Percentiles rank a stretch among this genome's conserved stretches.
These are phyloP conservation scores for Zea luxurians DNA, from an alignment of 176 grass and related monocot species.

Conservation along the genomic window DNA sequence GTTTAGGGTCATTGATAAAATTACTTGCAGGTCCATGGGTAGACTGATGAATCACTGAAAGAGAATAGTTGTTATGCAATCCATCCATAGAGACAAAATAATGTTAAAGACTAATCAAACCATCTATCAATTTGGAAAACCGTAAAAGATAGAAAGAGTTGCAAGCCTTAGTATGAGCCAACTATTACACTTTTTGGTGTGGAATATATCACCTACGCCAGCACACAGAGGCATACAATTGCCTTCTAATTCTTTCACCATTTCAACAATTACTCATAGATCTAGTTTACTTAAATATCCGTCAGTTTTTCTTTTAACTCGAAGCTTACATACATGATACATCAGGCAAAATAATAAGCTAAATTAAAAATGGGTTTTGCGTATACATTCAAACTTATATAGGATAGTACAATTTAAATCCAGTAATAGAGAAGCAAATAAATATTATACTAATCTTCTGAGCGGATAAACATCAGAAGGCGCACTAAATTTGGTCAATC, in stretches of 20 bases:
- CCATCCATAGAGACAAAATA: background rate
- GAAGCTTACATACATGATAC: background rate
- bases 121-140: constrained; percentile 20
- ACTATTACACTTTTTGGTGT: constrained; percentile 1
- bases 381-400: constrained; percentile 16
- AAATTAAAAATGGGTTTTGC: constrained; percentile 4
- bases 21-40: too few species aligned
- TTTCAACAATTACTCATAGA: constrained; percentile 2
- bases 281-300: constrained; percentile 21
- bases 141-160: background rate
- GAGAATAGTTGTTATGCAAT: background rate
- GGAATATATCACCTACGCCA: constrained; percentile 6
- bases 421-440: background rate
- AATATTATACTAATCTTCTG: constrained; percentile 62
- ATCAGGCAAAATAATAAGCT: constrained; percentile 12
- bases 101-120: constrained; percentile 37
- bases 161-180: background rate
- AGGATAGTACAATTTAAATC: constrained; percentile 15
- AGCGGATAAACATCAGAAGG: background rate
- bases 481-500: constrained; percentile 4
- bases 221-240: constrained; percentile 20
- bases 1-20: too few species aligned
- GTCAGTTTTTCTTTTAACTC: background rate
- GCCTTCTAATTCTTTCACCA: constrained; percentile 26
- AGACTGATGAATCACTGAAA: too few species aligned